Evolutionary conservation across 495 filamentous ascomycete species (phyloP).

Genomic region (Cercophora scortea): DNA sequence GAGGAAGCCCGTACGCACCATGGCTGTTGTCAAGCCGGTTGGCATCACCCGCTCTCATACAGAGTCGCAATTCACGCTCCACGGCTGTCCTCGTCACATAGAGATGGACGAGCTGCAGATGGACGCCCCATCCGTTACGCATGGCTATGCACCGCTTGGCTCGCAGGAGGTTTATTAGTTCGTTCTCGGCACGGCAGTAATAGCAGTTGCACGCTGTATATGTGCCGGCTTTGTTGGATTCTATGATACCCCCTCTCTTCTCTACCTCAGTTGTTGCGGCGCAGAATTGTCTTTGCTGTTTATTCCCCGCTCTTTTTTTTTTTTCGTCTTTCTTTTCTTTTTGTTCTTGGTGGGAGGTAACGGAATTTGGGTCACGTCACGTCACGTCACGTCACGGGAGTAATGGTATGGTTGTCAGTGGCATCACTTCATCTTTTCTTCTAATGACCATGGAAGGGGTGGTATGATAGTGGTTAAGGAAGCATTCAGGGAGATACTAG

Average conservation of each 20-base stretch:
- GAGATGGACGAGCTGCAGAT: conserved; percentile 5
- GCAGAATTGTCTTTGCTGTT: no score
- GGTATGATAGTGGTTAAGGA: no score
- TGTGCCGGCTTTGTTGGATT: neutral
- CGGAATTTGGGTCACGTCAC: neutral
- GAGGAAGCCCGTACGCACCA: neutral
- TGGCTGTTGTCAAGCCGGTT: neutral
- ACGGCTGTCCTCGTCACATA: neutral
- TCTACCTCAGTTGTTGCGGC: no score
- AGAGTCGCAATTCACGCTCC: neutral
- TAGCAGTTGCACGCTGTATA: neutral
- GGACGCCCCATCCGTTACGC: neutral
- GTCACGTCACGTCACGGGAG: no score
- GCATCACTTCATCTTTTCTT: no score
- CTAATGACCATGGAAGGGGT: no score
- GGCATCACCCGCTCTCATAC: conserved; percentile 3
- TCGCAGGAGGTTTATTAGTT: conserved; percentile 1
- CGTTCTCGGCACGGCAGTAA: neutral
- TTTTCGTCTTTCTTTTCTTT: neutral
- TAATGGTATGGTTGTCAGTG: no score
- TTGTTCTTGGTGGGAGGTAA: neutral
- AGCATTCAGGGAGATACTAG: no score
- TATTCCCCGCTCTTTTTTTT: no score
- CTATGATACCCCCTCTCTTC: no score
- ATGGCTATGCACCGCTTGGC: conserved; percentile 1